Conservation (phyloP, 352 stramenopile species). For the Pythium angustatum region DNA sequence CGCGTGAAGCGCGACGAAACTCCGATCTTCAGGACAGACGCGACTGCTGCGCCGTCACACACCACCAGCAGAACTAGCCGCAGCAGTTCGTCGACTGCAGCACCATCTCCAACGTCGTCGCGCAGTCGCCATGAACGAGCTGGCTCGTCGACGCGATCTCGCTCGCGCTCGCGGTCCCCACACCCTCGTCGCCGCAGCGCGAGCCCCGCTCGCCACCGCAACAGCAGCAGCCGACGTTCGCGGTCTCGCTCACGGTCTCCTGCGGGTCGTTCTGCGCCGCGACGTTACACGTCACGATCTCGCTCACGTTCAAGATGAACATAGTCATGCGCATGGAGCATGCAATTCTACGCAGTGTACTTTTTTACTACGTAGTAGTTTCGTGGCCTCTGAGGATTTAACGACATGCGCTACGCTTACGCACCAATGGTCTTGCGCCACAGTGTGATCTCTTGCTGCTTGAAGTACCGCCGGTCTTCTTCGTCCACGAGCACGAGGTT, state of each 20-base stretch:
- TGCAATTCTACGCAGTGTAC: too few relatives aligned
- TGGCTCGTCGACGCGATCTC: slow-evolving; percentile 16
- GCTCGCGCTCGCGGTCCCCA: slow-evolving; percentile 29
- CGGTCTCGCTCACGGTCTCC: slow-evolving; percentile 22
- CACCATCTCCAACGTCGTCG: slow-evolving; percentile 8
- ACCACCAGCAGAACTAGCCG: neutral
- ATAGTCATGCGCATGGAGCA: too few relatives aligned
- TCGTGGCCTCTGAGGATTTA: too few relatives aligned
- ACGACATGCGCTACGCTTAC: neutral
- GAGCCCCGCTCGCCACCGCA: slow-evolving; percentile 28
- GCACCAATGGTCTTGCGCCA: slow-evolving; percentile 80
- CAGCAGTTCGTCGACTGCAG: neutral
- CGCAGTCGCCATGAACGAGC: slow-evolving; percentile 28
- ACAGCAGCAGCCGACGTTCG: slow-evolving; percentile 32
- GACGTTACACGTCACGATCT: slow-evolving; percentile 14
- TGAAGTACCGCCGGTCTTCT: slow-evolving; percentile 99
- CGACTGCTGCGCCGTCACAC: neutral
- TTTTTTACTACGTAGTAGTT: too few relatives aligned
- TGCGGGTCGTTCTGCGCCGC: slow-evolving; percentile 3
- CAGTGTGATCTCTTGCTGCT: slow-evolving; percentile 98
- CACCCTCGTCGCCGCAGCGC: slow-evolving; percentile 29
- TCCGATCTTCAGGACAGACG: neutral
- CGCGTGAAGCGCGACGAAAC: slow-evolving; percentile 30
- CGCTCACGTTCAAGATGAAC: too few relatives aligned
- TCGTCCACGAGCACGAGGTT: slow-evolving; percentile 99